Evolutionary conservation across 805 yeast species (phyloP), one percentile per base, ranked within the genome.

Genomic region (Zygoascus bituminiphila): DNA sequence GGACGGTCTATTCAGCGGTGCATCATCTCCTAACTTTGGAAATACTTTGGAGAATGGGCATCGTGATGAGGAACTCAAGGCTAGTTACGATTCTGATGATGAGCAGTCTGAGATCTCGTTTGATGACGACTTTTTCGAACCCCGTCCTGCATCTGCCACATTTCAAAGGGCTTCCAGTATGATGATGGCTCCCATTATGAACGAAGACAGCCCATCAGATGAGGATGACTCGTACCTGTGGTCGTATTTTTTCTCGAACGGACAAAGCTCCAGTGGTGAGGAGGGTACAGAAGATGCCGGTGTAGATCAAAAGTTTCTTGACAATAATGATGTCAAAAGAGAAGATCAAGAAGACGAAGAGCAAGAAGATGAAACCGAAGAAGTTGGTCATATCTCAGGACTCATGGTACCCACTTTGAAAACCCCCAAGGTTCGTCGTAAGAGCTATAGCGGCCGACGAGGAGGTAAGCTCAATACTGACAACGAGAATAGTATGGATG

Each of bases 151-250:
- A 23, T 5, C 33, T 29, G 9, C 33, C n/a, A 5, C 7, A 15
- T 2, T 7, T 12, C 55, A 53, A 14, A 42, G 57, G 35, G 37
- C 45, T 24, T 47, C 15, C 19, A 17, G 45, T 4, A 29, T 47
- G 40, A 29, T 51, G 33, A 47, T 45, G 15, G 42, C 50, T 36
- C 42, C 31, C 23, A 26, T 25, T 26, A n/a, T 29, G 31, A 23
- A 33, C 42, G 49, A 25, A 42, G 50, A 42, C 49, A 37, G 37
- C 50, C 29, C 56, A 49, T 31, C 57, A 70, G 78, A 76, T 37
- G 81, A 77, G 23, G 88, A 81, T 60, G 89, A 84, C 58, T 73
- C 84, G 3, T 81, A 83, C 57, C 67, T 85, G 37, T 78, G 88
- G 81, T 82, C 82, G 60, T 84, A 84, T 63, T 82, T 84, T 55